These are phyloP conservation scores for Funneliformis mosseae DNA, from an alignment of 192 early-diverging fungal genomes.

Conservation along the genomic window DNA sequence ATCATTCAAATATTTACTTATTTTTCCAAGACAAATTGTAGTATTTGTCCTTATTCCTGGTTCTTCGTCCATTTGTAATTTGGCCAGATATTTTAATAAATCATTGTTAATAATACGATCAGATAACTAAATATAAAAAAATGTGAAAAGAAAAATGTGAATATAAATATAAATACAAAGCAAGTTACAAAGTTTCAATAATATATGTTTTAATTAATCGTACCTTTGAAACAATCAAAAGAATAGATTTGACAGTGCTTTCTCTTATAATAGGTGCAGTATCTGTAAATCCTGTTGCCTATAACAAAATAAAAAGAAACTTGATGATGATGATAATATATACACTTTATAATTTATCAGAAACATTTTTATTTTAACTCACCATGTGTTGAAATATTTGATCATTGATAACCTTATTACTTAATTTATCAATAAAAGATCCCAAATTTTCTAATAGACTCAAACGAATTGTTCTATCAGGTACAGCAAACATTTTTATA, in stretches of 20 bases:
- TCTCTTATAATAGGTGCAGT: constrained; percentile 89
- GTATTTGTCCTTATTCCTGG: constrained; percentile 97
- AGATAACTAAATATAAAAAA: constrained; percentile 50
- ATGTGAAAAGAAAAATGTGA: background rate
- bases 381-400: constrained; percentile 89
- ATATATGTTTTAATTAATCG: background rate
- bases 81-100: constrained; percentile 83
- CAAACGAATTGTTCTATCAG: constrained; percentile 85
- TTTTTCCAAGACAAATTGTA: constrained; percentile 93
- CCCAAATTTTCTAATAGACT: constrained; percentile 82
- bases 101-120: constrained; percentile 83
- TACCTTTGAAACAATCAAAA: constrained; percentile 74
- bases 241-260: constrained; percentile 82
- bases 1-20: constrained; percentile 77
- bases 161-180: background rate
- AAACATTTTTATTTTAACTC: constrained; percentile 21
- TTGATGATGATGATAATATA: constrained; percentile 1
- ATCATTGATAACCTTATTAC: constrained; percentile 69
- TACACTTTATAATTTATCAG: constrained; percentile 1
- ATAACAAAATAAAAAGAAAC: background rate
- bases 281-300: constrained; percentile 87
- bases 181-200: background rate
- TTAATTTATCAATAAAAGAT: constrained; percentile 69
- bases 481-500: constrained; percentile 83
- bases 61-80: constrained; percentile 86